Base-by-base conservation (phyloP, 768 basidiomycete genomes). In the Collybia mongolica region DNA sequence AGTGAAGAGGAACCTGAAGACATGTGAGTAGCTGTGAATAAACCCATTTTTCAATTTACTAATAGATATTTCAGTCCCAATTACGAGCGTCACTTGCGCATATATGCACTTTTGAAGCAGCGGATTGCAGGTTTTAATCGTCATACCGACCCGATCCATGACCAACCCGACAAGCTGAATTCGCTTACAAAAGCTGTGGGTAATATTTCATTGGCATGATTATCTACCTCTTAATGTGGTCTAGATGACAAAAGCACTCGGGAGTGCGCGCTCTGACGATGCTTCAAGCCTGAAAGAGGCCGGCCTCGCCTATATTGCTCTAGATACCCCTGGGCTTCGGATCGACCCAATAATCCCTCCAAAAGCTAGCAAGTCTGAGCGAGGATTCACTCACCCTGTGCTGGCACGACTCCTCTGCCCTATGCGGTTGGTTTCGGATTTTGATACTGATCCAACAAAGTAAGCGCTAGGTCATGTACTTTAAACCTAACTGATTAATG, bases 351-450 rank as follows among this genome's bases (percentile, higher is more conserved):
- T 22, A 2, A 57, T 57, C 6, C 32, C 37, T 19, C 15, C 35
- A 26, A 46, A 47, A 7, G 52, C 44, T 35, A 37, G 20, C 4
- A 57, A 51, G 28, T 32, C 17, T 14, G 37, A 7, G 1, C 44
- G 49, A 14, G 53, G 55, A 12, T 53, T 55, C 36, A 47, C 54
- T n/a, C 53, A 57, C 24, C 53, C 44, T 12, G n/a, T 51, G 5
- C 28, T 54, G 12, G 49, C 53, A 19, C 45, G 40, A 9, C 37
- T 57, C 4, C 20, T 57, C 2, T 57, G 55, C 17, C 56, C 51
- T 2, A 39, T 48, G 14, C 36, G 41, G 22, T 39, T 28, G n/a
- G 45, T 52, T 6, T 24, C 20, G 4, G 24, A 45, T 0, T 56
- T 56, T 32, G 51, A 56, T 24, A 41, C 47, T 18, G 32, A 56